These are phyloP conservation scores for Yamadazyma tumulicola DNA, from an alignment of 805 yeast species.

Conservation along the genomic window DNA sequence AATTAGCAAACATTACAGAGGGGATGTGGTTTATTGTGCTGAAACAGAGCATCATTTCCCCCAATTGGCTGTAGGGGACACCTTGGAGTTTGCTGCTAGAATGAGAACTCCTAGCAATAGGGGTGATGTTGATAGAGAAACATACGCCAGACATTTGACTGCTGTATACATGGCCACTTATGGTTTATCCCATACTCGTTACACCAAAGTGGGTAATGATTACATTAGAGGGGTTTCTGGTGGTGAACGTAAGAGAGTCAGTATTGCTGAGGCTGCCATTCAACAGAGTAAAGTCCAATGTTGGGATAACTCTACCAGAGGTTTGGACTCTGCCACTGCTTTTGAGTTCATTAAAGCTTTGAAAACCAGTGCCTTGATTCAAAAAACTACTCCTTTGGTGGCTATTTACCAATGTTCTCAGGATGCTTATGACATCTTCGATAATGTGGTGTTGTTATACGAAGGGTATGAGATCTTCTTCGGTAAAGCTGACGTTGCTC, in stretches of 20 bases:
- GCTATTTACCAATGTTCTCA: slow-evolving; percentile 56
- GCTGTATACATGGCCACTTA: slow-evolving; percentile 42
- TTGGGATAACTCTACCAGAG: slow-evolving; percentile 80
- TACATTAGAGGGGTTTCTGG: slow-evolving; percentile 75
- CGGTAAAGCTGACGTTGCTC: slow-evolving; percentile 41
- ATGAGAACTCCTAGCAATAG: slow-evolving; percentile 45
- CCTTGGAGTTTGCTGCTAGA: slow-evolving; percentile 52
- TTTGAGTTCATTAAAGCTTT: slow-evolving; percentile 69
- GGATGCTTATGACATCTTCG: slow-evolving; percentile 46
- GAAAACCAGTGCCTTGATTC: slow-evolving; percentile 52
- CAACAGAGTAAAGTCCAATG: slow-evolving; percentile 53
- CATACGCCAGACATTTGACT: slow-evolving; percentile 39
- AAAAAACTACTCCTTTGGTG: slow-evolving; percentile 52
- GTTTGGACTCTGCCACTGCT: slow-evolving; percentile 82
- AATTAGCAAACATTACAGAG: slow-evolving; percentile 27
- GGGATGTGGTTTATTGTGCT: slow-evolving; percentile 43
- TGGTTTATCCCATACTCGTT: slow-evolving; percentile 50
- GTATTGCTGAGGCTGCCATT: slow-evolving; percentile 73
- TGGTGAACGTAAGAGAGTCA: slow-evolving; percentile 83
- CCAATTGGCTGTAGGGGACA: slow-evolving; percentile 51
- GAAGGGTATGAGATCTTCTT: slow-evolving; percentile 47
- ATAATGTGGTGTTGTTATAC: slow-evolving; percentile 44
- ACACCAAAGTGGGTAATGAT: slow-evolving; percentile 63
- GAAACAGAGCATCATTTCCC: slow-evolving; percentile 60
- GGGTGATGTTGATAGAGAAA: slow-evolving; percentile 31